Base-by-base conservation (phyloP, 768 basidiomycete species). In the Amanita rubescens region DNA sequence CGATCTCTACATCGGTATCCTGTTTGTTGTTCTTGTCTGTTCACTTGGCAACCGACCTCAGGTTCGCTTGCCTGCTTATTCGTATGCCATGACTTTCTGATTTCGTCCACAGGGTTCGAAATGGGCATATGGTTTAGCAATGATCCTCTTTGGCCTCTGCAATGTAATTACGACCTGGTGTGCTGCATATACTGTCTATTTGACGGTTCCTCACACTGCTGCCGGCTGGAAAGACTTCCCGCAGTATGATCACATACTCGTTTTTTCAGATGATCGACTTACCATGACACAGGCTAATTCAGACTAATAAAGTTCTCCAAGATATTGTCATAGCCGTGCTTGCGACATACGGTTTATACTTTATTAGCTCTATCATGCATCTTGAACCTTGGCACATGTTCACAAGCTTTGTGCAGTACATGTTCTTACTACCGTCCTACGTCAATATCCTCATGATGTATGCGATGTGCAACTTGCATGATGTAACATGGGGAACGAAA, bases 361-460 rank as follows among this genome's bases (percentile, higher is more conserved):
- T 96, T 63, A 69, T 95, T 62, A 79, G 85, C 55, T 91, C 88
- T 7, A 70, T 95, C 67, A 82, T 98, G 71, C 90, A 94, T 61
- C 69, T 92, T 34, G 94, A 98, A 65, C 94, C 94, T 0, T 95
- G 93, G 92, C 94, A 97, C 76, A 88, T 97, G 82, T 79, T 97
- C 69, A 95, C 94, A 11, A 90, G 85, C 53, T 93, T 94, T 75
- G 63, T 83, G 44, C 89, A 94, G 67, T 98, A 95, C 70, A 78
- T 96, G 77, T 89, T 96, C 76, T 78, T 94, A 59, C 75, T 93
- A 35, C 92, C 92, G 20, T 76, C 74, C 49, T 76, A 76, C 58
- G 73, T 91, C 63, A 91, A 91, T 71, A 91, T 91, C 59, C 70
- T 91, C 63, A 91, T 94, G 81, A 94, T 91, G 78, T 94, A 94